These are phyloP conservation scores for Colletotrichum tropicale DNA, from an alignment of 2,329 filamentous ascomycete genomes.

Conservation along the genomic window DNA sequence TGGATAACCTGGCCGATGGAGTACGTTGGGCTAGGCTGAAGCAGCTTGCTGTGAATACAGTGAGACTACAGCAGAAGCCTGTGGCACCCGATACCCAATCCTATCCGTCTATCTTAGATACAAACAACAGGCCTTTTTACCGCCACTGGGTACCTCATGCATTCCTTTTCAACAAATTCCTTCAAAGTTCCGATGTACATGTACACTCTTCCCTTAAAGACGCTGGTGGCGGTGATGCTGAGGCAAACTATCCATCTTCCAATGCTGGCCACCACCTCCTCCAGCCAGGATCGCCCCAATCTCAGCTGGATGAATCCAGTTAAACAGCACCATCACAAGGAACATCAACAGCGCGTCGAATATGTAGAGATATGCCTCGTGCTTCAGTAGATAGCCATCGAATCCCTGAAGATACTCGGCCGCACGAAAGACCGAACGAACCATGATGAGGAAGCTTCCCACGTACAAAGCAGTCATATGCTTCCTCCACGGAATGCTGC, in stretches of 20 bases:
- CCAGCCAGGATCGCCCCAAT: background rate
- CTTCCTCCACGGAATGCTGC: constrained; percentile 33
- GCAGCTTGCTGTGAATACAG: no score
- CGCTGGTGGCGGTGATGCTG: background rate
- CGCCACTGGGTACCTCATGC: background rate
- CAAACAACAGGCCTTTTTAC: background rate
- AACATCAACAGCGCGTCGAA: constrained; percentile 43
- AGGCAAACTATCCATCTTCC: background rate
- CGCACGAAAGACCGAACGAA: constrained; percentile 45
- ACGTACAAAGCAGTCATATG: constrained; percentile 29
- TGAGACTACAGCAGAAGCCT: no score
- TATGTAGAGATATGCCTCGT: constrained; percentile 40
- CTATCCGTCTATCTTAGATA: background rate
- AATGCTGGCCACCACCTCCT: background rate
- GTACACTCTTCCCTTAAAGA: background rate
- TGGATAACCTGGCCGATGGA: constrained; percentile 17
- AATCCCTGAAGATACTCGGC: constrained; percentile 45
- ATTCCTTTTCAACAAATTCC: no score
- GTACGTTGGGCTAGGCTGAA: background rate
- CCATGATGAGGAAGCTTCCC: constrained; percentile 38
- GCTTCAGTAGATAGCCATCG: constrained; percentile 34
- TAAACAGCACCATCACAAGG: constrained; percentile 24
- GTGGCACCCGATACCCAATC: background rate
- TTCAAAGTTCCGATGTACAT: no score
- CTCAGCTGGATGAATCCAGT: background rate